phyloP scores from a whole-genome alignment of 495 filamentous ascomycete genomes.

The Lentithecium fluviatile region DNA sequence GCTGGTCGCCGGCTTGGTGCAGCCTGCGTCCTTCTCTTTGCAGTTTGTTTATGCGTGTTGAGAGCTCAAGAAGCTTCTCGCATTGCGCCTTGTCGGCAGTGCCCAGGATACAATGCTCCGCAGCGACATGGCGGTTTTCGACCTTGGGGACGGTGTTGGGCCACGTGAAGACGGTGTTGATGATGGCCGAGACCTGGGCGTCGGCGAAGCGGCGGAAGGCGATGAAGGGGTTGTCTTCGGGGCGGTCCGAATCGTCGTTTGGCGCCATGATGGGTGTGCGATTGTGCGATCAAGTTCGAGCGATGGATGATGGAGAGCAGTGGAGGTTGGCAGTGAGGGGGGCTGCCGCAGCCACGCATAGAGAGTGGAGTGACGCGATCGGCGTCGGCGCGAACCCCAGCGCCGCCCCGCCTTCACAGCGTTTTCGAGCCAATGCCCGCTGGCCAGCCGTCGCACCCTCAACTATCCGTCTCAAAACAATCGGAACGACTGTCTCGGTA shows the following conservation, averaged over 20 bases:
- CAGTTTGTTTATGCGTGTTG: neutral
- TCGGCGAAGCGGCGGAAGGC: slow-evolving; percentile 61
- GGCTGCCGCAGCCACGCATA: too few relatives aligned
- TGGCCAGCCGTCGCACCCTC: too few relatives aligned
- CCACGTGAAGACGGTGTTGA: slow-evolving; percentile 54
- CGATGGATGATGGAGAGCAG: neutral
- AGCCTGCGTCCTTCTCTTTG: neutral
- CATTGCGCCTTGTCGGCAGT: slow-evolving; percentile 3
- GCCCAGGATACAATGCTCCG: slow-evolving; percentile 19
- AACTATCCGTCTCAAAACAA: too few relatives aligned
- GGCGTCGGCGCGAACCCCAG: too few relatives aligned
- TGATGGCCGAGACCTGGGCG: slow-evolving; percentile 55
- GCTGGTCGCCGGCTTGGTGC: slow-evolving; percentile 4
- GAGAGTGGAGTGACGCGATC: neutral
- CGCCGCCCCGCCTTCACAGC: too few relatives aligned
- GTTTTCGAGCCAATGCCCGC: too few relatives aligned
- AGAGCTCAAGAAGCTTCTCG: slow-evolving; percentile 7
- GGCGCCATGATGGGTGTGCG: slow-evolving; percentile 8
- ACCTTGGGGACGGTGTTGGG: slow-evolving; percentile 31
- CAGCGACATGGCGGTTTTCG: slow-evolving; percentile 6
- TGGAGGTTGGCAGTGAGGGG: neutral
- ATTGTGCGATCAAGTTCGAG: neutral
- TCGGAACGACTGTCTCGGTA: slow-evolving; percentile 46
- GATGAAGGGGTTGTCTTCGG: slow-evolving; percentile 55
- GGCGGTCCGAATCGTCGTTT: slow-evolving; percentile 28